Conservation (phyloP, 768 basidiomycete genomes). For the Strobilomyces echinocephalus region DNA sequence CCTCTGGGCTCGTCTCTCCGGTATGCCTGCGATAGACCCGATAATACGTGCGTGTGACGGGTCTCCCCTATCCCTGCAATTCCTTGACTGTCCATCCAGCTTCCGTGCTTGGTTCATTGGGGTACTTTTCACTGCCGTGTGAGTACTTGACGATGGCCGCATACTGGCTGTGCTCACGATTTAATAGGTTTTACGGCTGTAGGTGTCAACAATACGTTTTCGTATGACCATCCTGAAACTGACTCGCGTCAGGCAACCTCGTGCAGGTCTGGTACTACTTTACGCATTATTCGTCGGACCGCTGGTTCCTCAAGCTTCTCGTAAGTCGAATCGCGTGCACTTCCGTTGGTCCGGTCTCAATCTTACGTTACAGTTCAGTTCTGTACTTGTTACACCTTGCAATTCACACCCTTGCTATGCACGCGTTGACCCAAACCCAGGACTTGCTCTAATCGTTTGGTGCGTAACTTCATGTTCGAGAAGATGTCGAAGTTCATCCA, state of each 20-base stretch:
- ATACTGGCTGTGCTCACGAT: slow-evolving; percentile 1
- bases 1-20: too few species aligned
- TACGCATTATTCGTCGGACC: slow-evolving; percentile 43
- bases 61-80: too few species aligned
- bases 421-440: slow-evolving; percentile 13
- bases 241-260: slow-evolving; percentile 40
- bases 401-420: not conserved
- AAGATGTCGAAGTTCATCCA: not conserved
- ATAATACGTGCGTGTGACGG: too few species aligned
- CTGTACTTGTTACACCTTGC: slow-evolving; percentile 41
- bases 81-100: slow-evolving; percentile 21
- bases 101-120: slow-evolving; percentile 50
- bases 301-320: slow-evolving; percentile 43
- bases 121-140: slow-evolving; percentile 46
- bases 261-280: slow-evolving; percentile 56
- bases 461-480: slow-evolving; percentile 20
- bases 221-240: not conserved
- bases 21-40: too few species aligned
- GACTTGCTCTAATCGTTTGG: slow-evolving; percentile 38
- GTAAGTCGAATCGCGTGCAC: slow-evolving; percentile 28
- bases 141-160: slow-evolving; percentile 22
- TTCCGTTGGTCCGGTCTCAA: not conserved
- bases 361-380: slow-evolving; percentile 37
- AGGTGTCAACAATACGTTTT: slow-evolving; percentile 1
- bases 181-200: slow-evolving; percentile 49